phyloP scores from a whole-genome alignment of 345 rosid genomes.

The Pelargonium nanum region DNA sequence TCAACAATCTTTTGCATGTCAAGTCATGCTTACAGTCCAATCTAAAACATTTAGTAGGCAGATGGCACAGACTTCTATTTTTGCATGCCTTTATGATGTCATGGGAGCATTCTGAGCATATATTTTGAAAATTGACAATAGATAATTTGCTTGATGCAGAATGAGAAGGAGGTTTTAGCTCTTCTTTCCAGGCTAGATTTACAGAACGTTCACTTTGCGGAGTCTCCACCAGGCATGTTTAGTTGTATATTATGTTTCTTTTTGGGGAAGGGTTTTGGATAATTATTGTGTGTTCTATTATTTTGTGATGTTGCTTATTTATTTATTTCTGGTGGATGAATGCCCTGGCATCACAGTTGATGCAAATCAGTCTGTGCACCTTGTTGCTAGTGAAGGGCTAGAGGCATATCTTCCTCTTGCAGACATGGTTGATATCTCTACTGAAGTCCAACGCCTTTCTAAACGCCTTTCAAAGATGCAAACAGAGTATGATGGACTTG shows the following conservation, averaged over 20 bases:
- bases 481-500: constrained; percentile 61
- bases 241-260: constrained; percentile 7
- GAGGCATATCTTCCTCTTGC: constrained; percentile 96
- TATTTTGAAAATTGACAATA: background rate
- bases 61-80: too few species aligned
- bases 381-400: constrained; percentile 92
- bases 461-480: constrained; percentile 88
- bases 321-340: constrained; percentile 1
- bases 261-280: background rate
- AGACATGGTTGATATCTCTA: constrained; percentile 83
- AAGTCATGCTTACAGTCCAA: too few species aligned
- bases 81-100: too few species aligned
- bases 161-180: constrained; percentile 76
- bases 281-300: too few species aligned
- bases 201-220: constrained; percentile 45
- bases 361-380: constrained; percentile 73
- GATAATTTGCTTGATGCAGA: constrained; percentile 36
- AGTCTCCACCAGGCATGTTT: constrained; percentile 57
- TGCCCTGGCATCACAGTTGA: constrained; percentile 38
- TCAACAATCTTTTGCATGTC: background rate
- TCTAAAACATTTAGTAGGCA: too few species aligned
- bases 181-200: constrained; percentile 78
- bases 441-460: constrained; percentile 82
- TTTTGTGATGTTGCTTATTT: background rate
- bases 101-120: background rate